These are phyloP conservation scores for Scutellospora calospora DNA, from an alignment of 371 early-diverging fungal genomes.

Conservation along the genomic window DNA sequence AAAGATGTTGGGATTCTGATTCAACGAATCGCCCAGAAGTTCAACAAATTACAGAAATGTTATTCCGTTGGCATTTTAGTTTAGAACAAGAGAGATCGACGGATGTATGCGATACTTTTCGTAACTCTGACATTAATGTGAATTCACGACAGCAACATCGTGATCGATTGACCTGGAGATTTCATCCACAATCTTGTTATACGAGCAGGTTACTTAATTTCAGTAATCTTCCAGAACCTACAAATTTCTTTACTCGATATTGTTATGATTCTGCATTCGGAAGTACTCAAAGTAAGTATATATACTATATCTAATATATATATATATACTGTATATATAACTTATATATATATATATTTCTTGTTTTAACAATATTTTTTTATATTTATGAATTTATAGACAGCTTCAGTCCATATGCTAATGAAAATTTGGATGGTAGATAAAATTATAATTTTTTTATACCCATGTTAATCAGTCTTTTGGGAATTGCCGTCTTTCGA, in stretches of 20 bases:
- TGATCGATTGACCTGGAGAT: not conserved
- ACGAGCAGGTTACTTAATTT: not conserved
- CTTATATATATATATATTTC: no score
- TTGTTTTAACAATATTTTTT: no score
- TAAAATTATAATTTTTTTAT: no score
- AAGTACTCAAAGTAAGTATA: constrained; percentile 6
- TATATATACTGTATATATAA: no score
- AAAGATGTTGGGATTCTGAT: constrained; percentile 42
- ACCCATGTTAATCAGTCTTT: no score
- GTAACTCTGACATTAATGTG: not conserved
- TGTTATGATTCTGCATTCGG: constrained; percentile 16
- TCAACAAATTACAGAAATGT: constrained; percentile 19
- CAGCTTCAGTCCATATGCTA: no score
- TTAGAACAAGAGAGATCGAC: constrained; percentile 20
- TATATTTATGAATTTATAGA: no score
- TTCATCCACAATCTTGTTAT: not conserved
- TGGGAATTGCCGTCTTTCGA: no score
- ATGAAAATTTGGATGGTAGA: no score
- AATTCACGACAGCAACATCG: not conserved
- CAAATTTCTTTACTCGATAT: constrained; percentile 2
- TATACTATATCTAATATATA: no score
- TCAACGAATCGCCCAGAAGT: not conserved
- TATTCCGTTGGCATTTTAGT: constrained; percentile 29
- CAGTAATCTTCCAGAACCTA: constrained; percentile 24
- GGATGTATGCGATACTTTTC: not conserved